Percentiles rank a stretch among this genome's conserved stretches.
Evolutionary conservation across 1,284 basidiomycete genomes (phyloP).

Genomic region (Abortiporus biennis): DNA sequence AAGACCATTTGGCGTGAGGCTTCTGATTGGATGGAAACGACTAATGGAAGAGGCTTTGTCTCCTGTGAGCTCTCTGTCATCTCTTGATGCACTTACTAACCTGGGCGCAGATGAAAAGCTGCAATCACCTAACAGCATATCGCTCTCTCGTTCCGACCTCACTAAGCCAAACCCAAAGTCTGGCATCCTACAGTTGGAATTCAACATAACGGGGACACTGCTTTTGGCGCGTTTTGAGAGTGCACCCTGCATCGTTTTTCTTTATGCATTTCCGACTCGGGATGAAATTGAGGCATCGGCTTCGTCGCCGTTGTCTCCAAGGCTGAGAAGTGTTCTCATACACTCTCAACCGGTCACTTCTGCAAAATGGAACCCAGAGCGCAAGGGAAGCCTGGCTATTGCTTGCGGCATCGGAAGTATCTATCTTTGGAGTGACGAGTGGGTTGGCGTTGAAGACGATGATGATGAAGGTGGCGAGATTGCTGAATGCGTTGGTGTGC

Average conservation of each 20-base stretch:
- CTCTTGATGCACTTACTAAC: background rate
- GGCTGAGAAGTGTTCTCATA: constrained; percentile 57
- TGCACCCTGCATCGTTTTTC: constrained; percentile 43
- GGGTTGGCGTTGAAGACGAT: constrained; percentile 44
- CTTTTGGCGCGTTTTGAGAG: constrained; percentile 68
- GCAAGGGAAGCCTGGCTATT: constrained; percentile 60
- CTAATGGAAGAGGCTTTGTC: constrained; percentile 74
- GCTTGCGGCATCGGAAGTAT: constrained; percentile 64
- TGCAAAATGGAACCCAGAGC: constrained; percentile 74
- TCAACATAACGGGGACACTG: constrained; percentile 70
- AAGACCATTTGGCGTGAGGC: constrained; percentile 82
- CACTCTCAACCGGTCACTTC: constrained; percentile 55
- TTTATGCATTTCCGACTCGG: constrained; percentile 25
- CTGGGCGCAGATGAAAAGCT: constrained; percentile 52
- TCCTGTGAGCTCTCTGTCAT: constrained; percentile 49
- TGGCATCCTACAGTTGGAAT: constrained; percentile 66
- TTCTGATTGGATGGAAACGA: constrained; percentile 71
- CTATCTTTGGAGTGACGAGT: constrained; percentile 81
- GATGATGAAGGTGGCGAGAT: constrained; percentile 66
- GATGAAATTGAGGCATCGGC: constrained; percentile 3
- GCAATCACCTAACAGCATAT: constrained; percentile 49
- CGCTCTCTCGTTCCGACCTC: constrained; percentile 42
- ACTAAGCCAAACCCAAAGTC: constrained; percentile 57
- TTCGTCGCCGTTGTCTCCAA: constrained; percentile 37
- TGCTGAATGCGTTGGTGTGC: constrained; percentile 78